phyloP scores from a whole-genome alignment of 2,329 filamentous ascomycete species.

The Elsinoe arachidis region DNA sequence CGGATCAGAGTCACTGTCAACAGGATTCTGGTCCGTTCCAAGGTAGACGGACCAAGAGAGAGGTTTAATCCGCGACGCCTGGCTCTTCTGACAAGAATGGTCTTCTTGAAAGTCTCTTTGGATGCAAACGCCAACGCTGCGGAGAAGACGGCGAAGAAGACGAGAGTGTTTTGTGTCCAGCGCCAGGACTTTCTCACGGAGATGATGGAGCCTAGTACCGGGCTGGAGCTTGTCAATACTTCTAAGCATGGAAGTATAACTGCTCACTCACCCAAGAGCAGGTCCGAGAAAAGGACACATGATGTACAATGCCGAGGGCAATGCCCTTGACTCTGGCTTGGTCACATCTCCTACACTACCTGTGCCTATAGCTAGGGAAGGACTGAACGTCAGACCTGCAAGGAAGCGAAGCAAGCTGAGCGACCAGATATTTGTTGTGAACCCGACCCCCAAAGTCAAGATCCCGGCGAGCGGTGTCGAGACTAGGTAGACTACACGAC shows the following conservation, averaged over 20 bases:
- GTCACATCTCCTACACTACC: slow-evolving; percentile 36
- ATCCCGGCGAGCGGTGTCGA: slow-evolving; percentile 56
- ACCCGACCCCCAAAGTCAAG: slow-evolving; percentile 35
- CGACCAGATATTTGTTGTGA: slow-evolving; percentile 56
- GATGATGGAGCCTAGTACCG: slow-evolving; percentile 37
- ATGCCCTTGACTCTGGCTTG: slow-evolving; percentile 25
- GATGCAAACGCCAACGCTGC: slow-evolving; percentile 33
- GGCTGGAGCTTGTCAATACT: slow-evolving; percentile 19
- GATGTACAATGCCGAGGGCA: slow-evolving; percentile 30
- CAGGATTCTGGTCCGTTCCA: slow-evolving; percentile 25
- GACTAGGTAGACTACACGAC: slow-evolving; percentile 60
- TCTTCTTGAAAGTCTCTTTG: slow-evolving; percentile 49
- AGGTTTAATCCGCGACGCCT: slow-evolving; percentile 26
- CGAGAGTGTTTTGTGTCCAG: slow-evolving; percentile 35
- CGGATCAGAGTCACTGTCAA: slow-evolving; percentile 16
- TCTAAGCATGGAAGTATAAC: background rate
- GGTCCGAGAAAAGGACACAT: slow-evolving; percentile 36
- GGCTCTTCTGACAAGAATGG: slow-evolving; percentile 32
- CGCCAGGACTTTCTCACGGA: slow-evolving; percentile 35
- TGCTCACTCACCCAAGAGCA: slow-evolving; percentile 24
- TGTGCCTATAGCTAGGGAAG: slow-evolving; percentile 34
- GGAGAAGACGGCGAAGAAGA: slow-evolving; percentile 32
- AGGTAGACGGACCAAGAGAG: slow-evolving; percentile 24
- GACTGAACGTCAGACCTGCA: slow-evolving; percentile 26
- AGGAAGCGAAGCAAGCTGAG: slow-evolving; percentile 58